Evolutionary conservation across 345 rosid species (phyloP).

Genomic region (Clausena lansium): DNA sequence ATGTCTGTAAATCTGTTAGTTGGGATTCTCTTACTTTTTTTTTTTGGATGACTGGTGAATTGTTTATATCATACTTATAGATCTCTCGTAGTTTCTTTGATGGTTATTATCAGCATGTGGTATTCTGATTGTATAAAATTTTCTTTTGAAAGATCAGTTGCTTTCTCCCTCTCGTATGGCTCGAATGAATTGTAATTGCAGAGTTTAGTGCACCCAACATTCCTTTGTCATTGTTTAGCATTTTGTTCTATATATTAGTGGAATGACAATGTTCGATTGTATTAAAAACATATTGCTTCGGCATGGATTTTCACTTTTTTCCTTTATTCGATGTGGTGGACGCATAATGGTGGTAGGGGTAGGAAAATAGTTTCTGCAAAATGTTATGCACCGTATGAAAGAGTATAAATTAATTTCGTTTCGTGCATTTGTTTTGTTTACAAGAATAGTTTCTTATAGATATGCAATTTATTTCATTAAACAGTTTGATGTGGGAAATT

Average conservation of each 20-base stretch:
- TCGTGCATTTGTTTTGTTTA: not conserved
- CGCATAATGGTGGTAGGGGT: not conserved
- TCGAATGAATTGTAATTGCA: not conserved
- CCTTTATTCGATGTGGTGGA: not conserved
- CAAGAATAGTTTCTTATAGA: not conserved
- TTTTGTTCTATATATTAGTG: not conserved
- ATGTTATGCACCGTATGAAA: not conserved
- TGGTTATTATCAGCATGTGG: conserved; percentile 6
- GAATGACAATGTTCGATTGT: not conserved
- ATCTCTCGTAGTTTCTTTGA: conserved; percentile 10
- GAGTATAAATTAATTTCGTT: not conserved
- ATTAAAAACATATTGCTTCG: not conserved
- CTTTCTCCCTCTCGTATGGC: not conserved
- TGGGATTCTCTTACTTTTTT: not conserved
- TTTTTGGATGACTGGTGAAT: conserved; percentile 6
- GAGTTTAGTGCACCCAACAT: not conserved
- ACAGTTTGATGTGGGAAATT: not conserved
- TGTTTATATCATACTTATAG: conserved; percentile 25
- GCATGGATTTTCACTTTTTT: not conserved
- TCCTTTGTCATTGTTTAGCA: not conserved
- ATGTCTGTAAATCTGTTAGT: conserved; percentile 31
- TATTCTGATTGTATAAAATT: conserved; percentile 1
- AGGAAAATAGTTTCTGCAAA: not conserved
- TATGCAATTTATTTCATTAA: not conserved
- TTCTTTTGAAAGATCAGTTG: not conserved